These are phyloP conservation scores for Trichoderma endophyticum DNA, from an alignment of 2,329 filamentous ascomycete species.

Conservation along the genomic window DNA sequence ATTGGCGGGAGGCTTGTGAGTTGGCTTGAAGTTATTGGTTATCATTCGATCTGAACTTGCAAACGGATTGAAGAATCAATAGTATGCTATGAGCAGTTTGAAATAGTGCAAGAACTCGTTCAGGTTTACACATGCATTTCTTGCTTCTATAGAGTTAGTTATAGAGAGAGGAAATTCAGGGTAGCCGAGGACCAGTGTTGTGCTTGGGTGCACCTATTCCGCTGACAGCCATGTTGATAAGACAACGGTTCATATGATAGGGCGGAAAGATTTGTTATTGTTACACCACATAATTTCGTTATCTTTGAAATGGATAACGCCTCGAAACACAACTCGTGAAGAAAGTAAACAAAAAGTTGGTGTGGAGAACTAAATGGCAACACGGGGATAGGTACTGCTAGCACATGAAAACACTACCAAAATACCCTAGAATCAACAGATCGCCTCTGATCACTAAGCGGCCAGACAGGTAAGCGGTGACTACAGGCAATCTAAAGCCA, in stretches of 20 bases:
- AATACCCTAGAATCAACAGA: neutral
- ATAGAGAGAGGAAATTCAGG: neutral
- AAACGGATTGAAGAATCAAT: neutral
- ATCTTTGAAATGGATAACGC: neutral
- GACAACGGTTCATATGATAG: neutral
- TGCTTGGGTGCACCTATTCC: neutral
- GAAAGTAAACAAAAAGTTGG: neutral
- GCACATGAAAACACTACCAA: neutral
- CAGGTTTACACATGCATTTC: neutral
- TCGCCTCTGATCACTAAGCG: neutral
- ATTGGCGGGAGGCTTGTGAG: neutral
- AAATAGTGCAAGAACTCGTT: neutral
- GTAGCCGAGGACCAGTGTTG: neutral
- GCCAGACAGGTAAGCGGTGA: neutral
- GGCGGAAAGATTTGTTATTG: neutral
- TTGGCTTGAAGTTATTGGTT: neutral
- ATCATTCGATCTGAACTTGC: neutral
- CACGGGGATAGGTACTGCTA: neutral
- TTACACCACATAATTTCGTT: neutral
- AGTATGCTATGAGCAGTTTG: neutral
- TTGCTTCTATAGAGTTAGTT: neutral
- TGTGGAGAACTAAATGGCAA: neutral
- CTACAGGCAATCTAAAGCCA: neutral
- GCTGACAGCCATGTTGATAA: neutral
- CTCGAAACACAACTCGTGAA: neutral